Evolutionary conservation across 352 stramenopile species (phyloP).

Genomic region (Globisporangium sylvaticum): DNA sequence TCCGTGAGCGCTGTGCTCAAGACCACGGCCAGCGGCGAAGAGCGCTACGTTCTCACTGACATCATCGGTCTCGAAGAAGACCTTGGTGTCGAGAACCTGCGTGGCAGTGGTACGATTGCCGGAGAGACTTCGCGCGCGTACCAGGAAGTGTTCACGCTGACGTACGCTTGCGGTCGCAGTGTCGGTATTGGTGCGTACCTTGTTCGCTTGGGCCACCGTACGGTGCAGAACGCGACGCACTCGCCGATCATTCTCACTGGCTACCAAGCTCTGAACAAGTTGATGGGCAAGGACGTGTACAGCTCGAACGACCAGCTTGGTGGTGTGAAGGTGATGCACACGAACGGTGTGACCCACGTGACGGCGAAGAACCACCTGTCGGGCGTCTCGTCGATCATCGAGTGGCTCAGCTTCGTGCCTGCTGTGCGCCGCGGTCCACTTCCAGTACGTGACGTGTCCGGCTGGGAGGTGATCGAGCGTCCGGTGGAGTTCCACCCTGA

Average conservation of each 20-base stretch:
- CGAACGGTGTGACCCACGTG: slow-evolving; percentile 99
- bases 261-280: slow-evolving; percentile 99
- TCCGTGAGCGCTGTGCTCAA: slow-evolving; percentile 84
- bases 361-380: slow-evolving; percentile 96
- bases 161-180: slow-evolving; percentile 97
- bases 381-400: slow-evolving; percentile 92
- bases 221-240: slow-evolving; percentile 97
- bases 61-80: slow-evolving; percentile 98
- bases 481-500: slow-evolving; percentile 89
- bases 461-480: slow-evolving; percentile 84
- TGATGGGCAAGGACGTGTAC: slow-evolving; percentile 99
- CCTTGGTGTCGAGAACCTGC: slow-evolving; percentile 99
- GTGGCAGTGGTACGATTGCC: slow-evolving; percentile 98
- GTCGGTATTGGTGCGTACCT: slow-evolving; percentile 99
- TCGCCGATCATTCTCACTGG: slow-evolving; percentile 99
- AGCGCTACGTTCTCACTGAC: slow-evolving; percentile 94
- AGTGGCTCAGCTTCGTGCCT: slow-evolving; percentile 99
- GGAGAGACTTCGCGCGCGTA: slow-evolving; percentile 98
- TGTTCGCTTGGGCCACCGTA: slow-evolving; percentile 98
- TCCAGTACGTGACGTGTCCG: slow-evolving; percentile 82
- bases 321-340: slow-evolving; percentile 99
- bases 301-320: slow-evolving; percentile 99
- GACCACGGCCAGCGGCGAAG: slow-evolving; percentile 62
- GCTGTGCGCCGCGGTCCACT: slow-evolving; percentile 82
- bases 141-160: slow-evolving; percentile 99